Evolutionary conservation across 495 filamentous ascomycete genomes (phyloP), one percentile per base, ranked within the genome.

Genomic region (Tirmania nivea): DNA sequence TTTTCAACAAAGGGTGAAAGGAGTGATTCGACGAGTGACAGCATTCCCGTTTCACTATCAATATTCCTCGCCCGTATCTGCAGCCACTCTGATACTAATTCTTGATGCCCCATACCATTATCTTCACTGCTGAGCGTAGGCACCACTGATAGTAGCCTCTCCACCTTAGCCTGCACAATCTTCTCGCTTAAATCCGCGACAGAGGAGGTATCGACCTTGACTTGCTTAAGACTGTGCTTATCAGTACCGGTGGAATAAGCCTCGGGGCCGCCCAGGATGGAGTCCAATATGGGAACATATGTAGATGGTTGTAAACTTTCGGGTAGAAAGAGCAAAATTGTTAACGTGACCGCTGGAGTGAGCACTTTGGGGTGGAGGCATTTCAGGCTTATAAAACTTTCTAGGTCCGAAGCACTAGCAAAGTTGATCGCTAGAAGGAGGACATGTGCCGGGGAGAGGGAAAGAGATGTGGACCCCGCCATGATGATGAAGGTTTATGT

Each of bases 391-490:
- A 31, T 49, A 20, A 64, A 31, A 3, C 25, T 31, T 31, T 31
- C 25, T 31, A 31, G 25, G 25, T 31, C 25, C 39, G 39, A 45
- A 4, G 14, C 17, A 45, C 39, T 45, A 35, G 79, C 74, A 53
- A 76, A 71, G 57, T 79, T 73, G 50, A 74, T 75, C 21, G 81
- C 77, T 48, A 84, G 74, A 50, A 84, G 68, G 37, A 80, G 67
- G 25, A 72, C 73, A 60, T 81, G 77, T n/a, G 75, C 69, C 17
- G 75, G 63, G 10, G 78, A 78, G 31, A 78, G 73, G 25, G 25
- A 31, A 31, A 31, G 25, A 31, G 25, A 31, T 5, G 25, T 31
- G 25, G 25, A 31, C 25, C 25, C 25, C 25, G 25, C 25, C 25
- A 31, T 31, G 25, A 31, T 31, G 25, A n/a, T n/a, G n/a, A n/a